Conservation (phyloP, 106 monocot genomes). For the Apostasia ramifera region DNA sequence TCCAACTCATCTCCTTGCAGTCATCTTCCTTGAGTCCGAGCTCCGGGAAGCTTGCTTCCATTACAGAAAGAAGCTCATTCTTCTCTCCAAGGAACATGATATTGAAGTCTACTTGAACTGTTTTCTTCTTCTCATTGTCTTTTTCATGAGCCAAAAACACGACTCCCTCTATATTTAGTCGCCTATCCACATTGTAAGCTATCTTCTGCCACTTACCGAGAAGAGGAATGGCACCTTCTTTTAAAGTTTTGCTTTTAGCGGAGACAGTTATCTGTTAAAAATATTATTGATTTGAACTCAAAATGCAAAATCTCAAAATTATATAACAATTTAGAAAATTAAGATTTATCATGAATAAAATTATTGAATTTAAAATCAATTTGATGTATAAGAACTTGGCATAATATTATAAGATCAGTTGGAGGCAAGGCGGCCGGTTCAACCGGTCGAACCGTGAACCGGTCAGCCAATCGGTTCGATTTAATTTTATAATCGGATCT, state of each 20-base stretch:
- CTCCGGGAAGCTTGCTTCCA: slow-evolving; percentile 31
- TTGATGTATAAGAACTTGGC: too few species aligned
- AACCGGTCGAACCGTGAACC: too few species aligned
- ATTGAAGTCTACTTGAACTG: slow-evolving; percentile 16
- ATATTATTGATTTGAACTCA: background rate
- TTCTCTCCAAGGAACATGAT: slow-evolving; percentile 24
- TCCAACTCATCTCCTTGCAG: slow-evolving; percentile 40
- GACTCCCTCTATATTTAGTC: background rate
- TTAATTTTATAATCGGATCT: too few species aligned
- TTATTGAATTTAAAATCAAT: too few species aligned
- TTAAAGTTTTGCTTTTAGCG: background rate
- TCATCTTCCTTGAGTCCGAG: slow-evolving; percentile 13
- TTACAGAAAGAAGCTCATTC: slow-evolving; percentile 12
- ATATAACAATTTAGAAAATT: too few species aligned
- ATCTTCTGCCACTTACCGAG: background rate
- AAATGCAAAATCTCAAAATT: too few species aligned
- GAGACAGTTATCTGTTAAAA: slow-evolving; percentile 3
- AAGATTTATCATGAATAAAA: too few species aligned
- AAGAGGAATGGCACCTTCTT: slow-evolving; percentile 1
- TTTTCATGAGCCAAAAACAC: background rate
- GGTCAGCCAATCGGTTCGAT: too few species aligned
- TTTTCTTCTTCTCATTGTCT: background rate
- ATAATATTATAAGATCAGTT: too few species aligned
- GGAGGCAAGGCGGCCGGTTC: too few species aligned
- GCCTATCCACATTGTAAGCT: slow-evolving; percentile 1